A percentile compares a stretch with the other conserved stretches of the same genome.
phyloP scores from a whole-genome alignment of 2,329 filamentous ascomycete species.

The Calycina marina region DNA sequence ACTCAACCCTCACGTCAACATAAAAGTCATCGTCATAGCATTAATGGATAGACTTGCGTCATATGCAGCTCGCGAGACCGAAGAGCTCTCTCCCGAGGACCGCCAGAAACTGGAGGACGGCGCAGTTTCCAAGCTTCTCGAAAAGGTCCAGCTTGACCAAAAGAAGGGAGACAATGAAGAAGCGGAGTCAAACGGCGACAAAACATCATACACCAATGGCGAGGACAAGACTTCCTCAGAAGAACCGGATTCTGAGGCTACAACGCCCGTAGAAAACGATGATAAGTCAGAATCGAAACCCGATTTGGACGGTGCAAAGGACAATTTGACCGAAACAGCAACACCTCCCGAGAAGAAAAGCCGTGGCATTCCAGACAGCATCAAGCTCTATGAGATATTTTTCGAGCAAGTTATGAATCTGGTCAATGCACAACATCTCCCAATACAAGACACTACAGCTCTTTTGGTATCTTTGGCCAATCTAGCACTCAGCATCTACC shows the following conservation, averaged over 20 bases:
- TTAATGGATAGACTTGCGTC: slow-evolving; percentile 92
- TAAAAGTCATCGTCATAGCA: slow-evolving; percentile 95
- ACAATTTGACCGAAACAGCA: slow-evolving; percentile 29
- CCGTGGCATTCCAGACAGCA: slow-evolving; percentile 52
- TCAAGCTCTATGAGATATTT: slow-evolving; percentile 93
- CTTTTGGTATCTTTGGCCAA: slow-evolving; percentile 88
- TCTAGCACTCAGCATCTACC: slow-evolving; percentile 90
- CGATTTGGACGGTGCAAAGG: slow-evolving; percentile 21
- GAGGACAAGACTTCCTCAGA: slow-evolving; percentile 16
- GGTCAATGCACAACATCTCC: slow-evolving; percentile 77
- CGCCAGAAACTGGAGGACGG: slow-evolving; percentile 71
- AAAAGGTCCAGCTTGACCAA: slow-evolving; percentile 60
- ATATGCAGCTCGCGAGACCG: slow-evolving; percentile 81
- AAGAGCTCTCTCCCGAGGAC: slow-evolving; percentile 54
- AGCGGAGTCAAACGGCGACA: background rate
- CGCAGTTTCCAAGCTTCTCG: slow-evolving; percentile 61
- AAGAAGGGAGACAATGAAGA: slow-evolving; percentile 24
- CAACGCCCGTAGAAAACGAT: slow-evolving; percentile 28
- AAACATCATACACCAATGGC: slow-evolving; percentile 17
- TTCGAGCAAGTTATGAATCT: slow-evolving; percentile 91
- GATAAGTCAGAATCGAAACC: slow-evolving; percentile 8
- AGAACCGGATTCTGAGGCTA: slow-evolving; percentile 28
- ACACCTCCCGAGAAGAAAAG: slow-evolving; percentile 23
- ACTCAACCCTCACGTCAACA: slow-evolving; percentile 89
- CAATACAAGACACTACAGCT: slow-evolving; percentile 89